A percentile compares a stretch with the other conserved stretches of the same genome.
phyloP scores from a whole-genome alignment of 805 yeast species.

The Wickerhamomyces sydowiorum region DNA sequence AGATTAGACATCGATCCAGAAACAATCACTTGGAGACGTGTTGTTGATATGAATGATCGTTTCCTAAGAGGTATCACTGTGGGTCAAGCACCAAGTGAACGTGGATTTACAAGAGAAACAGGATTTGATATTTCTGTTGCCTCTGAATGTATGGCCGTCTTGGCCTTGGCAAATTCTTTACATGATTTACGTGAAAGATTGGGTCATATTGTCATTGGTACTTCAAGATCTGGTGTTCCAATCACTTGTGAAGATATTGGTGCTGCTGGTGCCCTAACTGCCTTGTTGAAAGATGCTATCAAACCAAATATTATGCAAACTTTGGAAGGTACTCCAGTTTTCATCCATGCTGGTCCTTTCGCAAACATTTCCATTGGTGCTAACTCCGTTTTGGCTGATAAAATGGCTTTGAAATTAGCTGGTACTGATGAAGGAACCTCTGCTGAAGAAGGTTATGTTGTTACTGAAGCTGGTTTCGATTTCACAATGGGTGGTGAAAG shows the following conservation, averaged over 20 bases:
- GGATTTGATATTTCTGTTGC: slow-evolving; percentile 98
- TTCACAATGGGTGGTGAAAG: slow-evolving; percentile 99
- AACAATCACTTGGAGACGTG: slow-evolving; percentile 87
- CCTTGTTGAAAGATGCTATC: slow-evolving; percentile 90
- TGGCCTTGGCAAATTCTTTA: slow-evolving; percentile 76
- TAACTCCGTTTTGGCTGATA: slow-evolving; percentile 89
- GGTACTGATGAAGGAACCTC: slow-evolving; percentile 41
- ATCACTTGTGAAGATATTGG: slow-evolving; percentile 94
- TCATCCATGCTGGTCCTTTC: slow-evolving; percentile 97
- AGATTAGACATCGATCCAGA: slow-evolving; percentile 86
- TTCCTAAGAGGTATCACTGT: slow-evolving; percentile 82
- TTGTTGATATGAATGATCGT: slow-evolving; percentile 91
- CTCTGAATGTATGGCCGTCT: slow-evolving; percentile 91
- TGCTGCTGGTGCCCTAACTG: slow-evolving; percentile 93
- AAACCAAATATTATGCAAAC: slow-evolving; percentile 98
- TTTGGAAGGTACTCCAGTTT: slow-evolving; percentile 94
- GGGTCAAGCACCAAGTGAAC: slow-evolving; percentile 92
- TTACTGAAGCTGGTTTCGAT: slow-evolving; percentile 98
- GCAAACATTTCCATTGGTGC: slow-evolving; percentile 98
- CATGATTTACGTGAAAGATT: slow-evolving; percentile 82
- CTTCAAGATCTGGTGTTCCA: slow-evolving; percentile 68
- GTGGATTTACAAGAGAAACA: slow-evolving; percentile 76
- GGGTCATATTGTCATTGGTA: slow-evolving; percentile 86
- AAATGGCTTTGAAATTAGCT: slow-evolving; percentile 85
- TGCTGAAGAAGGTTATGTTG: slow-evolving; percentile 71